Conservation (phyloP, 257 asterid genomes). For the Jasminum sambac region DNA sequence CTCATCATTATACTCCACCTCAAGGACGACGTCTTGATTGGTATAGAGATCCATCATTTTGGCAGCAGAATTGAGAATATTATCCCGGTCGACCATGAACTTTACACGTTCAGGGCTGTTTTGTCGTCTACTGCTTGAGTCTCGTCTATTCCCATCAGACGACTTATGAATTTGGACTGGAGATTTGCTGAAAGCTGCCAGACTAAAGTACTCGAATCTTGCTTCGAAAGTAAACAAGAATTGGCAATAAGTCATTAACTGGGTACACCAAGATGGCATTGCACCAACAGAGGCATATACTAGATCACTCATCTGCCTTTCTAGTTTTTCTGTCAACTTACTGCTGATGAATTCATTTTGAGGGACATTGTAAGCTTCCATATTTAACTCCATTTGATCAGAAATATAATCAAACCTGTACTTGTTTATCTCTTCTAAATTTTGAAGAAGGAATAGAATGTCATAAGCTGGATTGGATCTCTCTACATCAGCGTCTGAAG, state of each 20-base stretch:
- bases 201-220: constrained; percentile 70
- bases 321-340: constrained; percentile 83
- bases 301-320: constrained; percentile 84
- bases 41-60: constrained; percentile 75
- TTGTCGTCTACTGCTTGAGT: constrained; percentile 48
- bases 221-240: constrained; percentile 84
- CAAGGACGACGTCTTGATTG: constrained; percentile 57
- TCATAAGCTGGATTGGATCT: constrained; percentile 60
- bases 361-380: constrained; percentile 40
- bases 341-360: constrained; percentile 70
- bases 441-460: constrained; percentile 64
- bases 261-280: constrained; percentile 89
- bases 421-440: constrained; percentile 74
- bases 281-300: constrained; percentile 66
- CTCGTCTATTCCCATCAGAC: constrained; percentile 39
- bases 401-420: constrained; percentile 59
- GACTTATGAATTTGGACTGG: constrained; percentile 38
- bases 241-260: constrained; percentile 70
- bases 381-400: constrained; percentile 45
- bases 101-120: constrained; percentile 53
- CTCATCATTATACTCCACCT: constrained; percentile 91
- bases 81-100: constrained; percentile 69
- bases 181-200: constrained; percentile 56
- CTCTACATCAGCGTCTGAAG: constrained; percentile 41
- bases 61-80: constrained; percentile 72